Conservation (phyloP, 164 flowering plant species). For the Nymphaea colorata region DNA sequence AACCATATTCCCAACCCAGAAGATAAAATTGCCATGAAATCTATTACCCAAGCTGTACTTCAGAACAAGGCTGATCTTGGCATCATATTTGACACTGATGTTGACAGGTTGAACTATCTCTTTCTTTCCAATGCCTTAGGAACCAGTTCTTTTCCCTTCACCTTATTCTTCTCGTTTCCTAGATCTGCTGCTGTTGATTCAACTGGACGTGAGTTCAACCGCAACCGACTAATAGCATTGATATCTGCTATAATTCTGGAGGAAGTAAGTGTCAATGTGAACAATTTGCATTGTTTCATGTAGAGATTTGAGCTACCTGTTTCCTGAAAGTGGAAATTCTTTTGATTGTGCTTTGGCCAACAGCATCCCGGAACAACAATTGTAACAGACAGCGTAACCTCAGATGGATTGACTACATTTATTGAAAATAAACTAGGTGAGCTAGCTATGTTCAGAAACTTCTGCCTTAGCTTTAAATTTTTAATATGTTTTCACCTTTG, state of each 20-base stretch:
- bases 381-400: constrained; percentile 97
- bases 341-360: constrained; percentile 8
- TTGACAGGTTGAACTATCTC: constrained; percentile 53
- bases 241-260: constrained; percentile 94
- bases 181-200: constrained; percentile 99
- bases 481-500: constrained; percentile 1
- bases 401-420: constrained; percentile 89
- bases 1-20: constrained; percentile 99
- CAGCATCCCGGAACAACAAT: constrained; percentile 97
- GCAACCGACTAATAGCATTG: constrained; percentile 88
- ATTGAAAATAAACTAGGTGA: constrained; percentile 91
- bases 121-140: too few species aligned
- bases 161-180: constrained; percentile 4
- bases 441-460: constrained; percentile 6
- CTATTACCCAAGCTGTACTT: constrained; percentile 85
- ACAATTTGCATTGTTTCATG: too few species aligned
- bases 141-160: too few species aligned
- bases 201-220: constrained; percentile 73
- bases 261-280: constrained; percentile 34
- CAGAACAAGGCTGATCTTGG: constrained; percentile 89
- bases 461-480: not conserved
- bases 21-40: constrained; percentile 90
- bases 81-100: constrained; percentile 97
- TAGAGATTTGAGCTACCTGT: too few species aligned
- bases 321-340: not conserved